A percentile compares a stretch with the other conserved stretches of the same genome.
Conservation (phyloP, 495 filamentous ascomycete genomes). For the Trichoderma orchidacearum region DNA sequence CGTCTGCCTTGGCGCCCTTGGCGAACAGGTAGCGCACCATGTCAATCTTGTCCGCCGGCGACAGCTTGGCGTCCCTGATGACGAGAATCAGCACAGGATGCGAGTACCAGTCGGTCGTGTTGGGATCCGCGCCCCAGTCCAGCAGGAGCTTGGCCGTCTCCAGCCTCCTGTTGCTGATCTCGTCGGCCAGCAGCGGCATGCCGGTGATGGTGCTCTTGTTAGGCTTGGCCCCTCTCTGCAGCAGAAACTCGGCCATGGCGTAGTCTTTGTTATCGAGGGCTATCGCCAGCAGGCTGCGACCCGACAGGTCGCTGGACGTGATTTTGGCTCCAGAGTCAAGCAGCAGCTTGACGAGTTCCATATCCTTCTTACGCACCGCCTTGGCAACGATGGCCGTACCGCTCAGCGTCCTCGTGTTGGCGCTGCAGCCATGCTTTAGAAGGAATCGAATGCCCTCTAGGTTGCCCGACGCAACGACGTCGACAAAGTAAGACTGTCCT, state of each 20-base stretch:
- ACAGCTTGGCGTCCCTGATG: not conserved
- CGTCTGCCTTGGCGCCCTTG: conserved; percentile 5
- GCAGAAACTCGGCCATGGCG: not conserved
- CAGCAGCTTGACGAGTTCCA: conserved; percentile 4
- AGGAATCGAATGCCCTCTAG: conserved; percentile 2
- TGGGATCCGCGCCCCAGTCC: conserved; percentile 1
- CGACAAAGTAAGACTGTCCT: conserved; percentile 5
- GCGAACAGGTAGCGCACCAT: conserved; percentile 2
- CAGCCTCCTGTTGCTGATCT: not conserved
- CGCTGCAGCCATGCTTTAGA: conserved; percentile 5
- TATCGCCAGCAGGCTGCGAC: not conserved
- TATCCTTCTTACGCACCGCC: not conserved
- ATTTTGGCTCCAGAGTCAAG: conserved; percentile 1
- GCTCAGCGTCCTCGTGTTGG: not conserved
- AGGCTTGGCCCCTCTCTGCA: not conserved
- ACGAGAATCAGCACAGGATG: not conserved
- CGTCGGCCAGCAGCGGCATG: not conserved
- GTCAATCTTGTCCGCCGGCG: conserved; percentile 10
- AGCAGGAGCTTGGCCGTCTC: not conserved
- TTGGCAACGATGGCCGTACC: conserved; percentile 3
- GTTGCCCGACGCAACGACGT: conserved; percentile 1
- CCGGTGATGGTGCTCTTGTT: not conserved
- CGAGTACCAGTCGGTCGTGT: not conserved
- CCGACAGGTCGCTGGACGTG: not conserved
- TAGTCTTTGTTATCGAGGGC: not conserved